Evolutionary conservation across 2,329 filamentous ascomycete genomes (phyloP).

Genomic region (Pleoardoris graminearum): DNA sequence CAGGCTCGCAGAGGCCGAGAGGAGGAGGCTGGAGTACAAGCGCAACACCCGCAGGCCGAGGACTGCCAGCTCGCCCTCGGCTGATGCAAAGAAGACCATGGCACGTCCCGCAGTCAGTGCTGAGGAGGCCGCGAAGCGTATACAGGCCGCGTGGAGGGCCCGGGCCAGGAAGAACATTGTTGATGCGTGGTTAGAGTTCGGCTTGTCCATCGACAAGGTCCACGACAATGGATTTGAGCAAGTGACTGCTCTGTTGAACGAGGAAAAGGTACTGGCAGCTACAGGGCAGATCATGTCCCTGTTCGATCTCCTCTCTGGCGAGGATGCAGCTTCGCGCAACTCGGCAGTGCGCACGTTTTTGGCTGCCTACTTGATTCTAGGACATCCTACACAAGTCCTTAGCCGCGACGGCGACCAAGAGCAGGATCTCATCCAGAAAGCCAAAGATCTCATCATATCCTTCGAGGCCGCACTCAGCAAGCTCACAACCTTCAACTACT

Average conservation of each 20-base stretch:
- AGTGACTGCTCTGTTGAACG: conserved; percentile 69
- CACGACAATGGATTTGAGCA: conserved; percentile 72
- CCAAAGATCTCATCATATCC: conserved; percentile 74
- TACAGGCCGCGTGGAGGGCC: conserved; percentile 73
- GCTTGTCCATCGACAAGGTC: conserved; percentile 71
- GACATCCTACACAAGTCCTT: conserved; percentile 76
- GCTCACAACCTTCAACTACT: conserved; percentile 67
- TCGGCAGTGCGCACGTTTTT: conserved; percentile 75
- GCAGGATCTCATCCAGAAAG: conserved; percentile 75
- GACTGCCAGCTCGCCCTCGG: conserved; percentile 59
- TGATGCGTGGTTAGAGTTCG: conserved; percentile 67
- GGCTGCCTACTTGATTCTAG: conserved; percentile 77
- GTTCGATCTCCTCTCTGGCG: conserved; percentile 62
- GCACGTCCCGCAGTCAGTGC: conserved; percentile 53
- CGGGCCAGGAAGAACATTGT: conserved; percentile 62
- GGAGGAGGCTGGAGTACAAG: conserved; percentile 62
- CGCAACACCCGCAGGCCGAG: conserved; percentile 60
- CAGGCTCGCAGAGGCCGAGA: conserved; percentile 75
- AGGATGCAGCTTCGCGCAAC: conserved; percentile 65
- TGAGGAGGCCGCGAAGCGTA: conserved; percentile 65
- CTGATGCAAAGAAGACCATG: conserved; percentile 40
- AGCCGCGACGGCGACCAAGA: conserved; percentile 72
- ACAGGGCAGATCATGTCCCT: conserved; percentile 70
- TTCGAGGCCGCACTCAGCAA: conserved; percentile 75
- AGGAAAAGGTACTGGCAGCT: conserved; percentile 65